Percentiles rank a stretch among this genome's conserved stretches.
Conservation (phyloP, 148 eudicot genomes). For the Rhododendron griersonianum region DNA sequence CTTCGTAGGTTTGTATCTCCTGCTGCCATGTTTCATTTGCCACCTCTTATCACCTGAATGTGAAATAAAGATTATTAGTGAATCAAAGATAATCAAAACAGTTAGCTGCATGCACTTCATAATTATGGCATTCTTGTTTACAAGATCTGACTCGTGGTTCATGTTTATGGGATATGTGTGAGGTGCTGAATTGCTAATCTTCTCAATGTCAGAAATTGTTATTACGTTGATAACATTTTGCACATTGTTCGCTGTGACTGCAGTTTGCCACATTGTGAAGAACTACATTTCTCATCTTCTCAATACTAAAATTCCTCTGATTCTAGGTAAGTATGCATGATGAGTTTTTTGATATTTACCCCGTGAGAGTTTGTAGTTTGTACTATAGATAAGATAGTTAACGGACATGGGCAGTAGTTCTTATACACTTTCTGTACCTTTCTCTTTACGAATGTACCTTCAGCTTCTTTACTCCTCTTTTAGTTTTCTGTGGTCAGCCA, state of each 20-base stretch:
- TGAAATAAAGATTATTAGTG: not conserved
- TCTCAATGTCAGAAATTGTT: not conserved
- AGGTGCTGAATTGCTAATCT: conserved; percentile 10
- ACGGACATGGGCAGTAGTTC: not conserved
- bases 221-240: not conserved
- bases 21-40: not conserved
- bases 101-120: not conserved
- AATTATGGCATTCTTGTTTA: not conserved
- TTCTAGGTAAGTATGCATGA: conserved; percentile 53
- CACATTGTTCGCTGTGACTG: conserved; percentile 17
- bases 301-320: conserved; percentile 75
- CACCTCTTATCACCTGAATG: not conserved
- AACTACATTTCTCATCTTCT: conserved; percentile 69
- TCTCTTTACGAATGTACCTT: not conserved
- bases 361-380: not conserved
- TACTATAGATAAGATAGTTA: not conserved
- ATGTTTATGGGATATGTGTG: not conserved
- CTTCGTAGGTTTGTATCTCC: not conserved
- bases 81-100: not conserved
- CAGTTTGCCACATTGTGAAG: conserved; percentile 93
- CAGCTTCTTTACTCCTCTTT: not conserved
- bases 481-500: not conserved
- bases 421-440: not conserved
- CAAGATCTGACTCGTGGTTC: conserved; percentile 9
- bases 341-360: not conserved